A percentile compares a stretch with the other conserved stretches of the same genome.
Conservation (phyloP, 208 protist genomes). For the Trypanosoma congolense region DNA sequence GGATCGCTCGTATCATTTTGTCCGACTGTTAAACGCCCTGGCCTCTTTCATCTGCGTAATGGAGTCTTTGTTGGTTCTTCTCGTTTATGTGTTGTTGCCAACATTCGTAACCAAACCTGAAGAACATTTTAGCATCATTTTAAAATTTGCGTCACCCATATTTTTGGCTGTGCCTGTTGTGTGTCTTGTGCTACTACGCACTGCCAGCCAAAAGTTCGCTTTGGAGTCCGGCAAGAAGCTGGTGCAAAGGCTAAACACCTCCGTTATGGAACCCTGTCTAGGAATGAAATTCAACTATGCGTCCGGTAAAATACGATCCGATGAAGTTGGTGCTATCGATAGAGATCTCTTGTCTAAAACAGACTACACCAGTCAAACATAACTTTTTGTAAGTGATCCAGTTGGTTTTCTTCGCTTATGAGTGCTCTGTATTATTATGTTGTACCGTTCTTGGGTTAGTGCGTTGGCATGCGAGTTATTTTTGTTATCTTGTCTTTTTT, state of each 20-base stretch:
- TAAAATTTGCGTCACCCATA: slow-evolving; percentile 17
- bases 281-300: slow-evolving; percentile 67
- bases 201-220: slow-evolving; percentile 64
- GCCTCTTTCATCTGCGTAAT: slow-evolving; percentile 62
- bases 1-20: slow-evolving; percentile 82
- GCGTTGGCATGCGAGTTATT: no score
- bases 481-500: no score
- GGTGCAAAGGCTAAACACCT: slow-evolving; percentile 66
- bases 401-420: no score
- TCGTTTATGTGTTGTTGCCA: slow-evolving; percentile 31
- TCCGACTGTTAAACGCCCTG: slow-evolving; percentile 61
- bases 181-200: slow-evolving; percentile 56
- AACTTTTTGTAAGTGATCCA: not conserved
- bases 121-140: slow-evolving; percentile 6
- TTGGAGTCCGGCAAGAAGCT: slow-evolving; percentile 78
- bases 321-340: slow-evolving; percentile 25
- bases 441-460: not conserved
- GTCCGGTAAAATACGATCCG: slow-evolving; percentile 65
- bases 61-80: slow-evolving; percentile 37
- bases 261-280: slow-evolving; percentile 76
- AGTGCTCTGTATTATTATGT: not conserved
- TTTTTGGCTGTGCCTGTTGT: slow-evolving; percentile 34
- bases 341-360: slow-evolving; percentile 3
- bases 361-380: slow-evolving; percentile 20
- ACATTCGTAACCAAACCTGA: slow-evolving; percentile 30